phyloP scores from a whole-genome alignment of 192 early-diverging fungal species.

The Linnemannia hyalina region DNA sequence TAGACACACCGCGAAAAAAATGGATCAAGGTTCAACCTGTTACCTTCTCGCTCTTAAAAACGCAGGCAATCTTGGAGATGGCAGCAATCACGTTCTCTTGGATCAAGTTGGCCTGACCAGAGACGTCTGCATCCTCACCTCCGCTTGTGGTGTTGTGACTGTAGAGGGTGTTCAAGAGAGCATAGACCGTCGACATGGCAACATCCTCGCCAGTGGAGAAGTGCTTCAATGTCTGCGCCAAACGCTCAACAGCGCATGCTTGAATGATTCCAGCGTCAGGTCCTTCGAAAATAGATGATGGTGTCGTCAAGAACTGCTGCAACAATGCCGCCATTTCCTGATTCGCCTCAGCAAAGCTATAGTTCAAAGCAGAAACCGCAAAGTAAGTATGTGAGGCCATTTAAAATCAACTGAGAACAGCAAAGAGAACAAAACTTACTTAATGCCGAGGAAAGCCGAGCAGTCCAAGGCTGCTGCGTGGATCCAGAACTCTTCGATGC shows the following conservation, averaged over 20 bases:
- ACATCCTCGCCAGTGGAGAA: constrained; percentile 46
- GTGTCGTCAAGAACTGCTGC: constrained; percentile 65
- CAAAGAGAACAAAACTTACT: constrained; percentile 52
- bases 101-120: constrained; percentile 46
- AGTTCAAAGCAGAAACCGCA: not conserved
- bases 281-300: constrained; percentile 68
- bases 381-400: not conserved
- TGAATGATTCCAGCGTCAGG: constrained; percentile 54
- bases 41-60: constrained; percentile 69
- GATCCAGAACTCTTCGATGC: constrained; percentile 58
- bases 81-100: constrained; percentile 66
- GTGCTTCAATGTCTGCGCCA: constrained; percentile 65
- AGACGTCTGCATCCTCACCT: constrained; percentile 10
- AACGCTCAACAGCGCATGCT: constrained; percentile 61
- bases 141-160: constrained; percentile 27
- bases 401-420: not conserved
- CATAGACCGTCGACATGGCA: constrained; percentile 47
- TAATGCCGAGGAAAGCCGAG: constrained; percentile 48
- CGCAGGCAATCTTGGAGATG: constrained; percentile 66
- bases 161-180: constrained; percentile 31
- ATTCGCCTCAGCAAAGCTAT: constrained; percentile 49
- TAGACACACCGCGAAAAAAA: not conserved
- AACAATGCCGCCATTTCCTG: constrained; percentile 60
- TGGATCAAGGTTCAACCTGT: not conserved
- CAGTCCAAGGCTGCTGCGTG: constrained; percentile 54